phyloP scores from a whole-genome alignment of 495 filamentous ascomycete species.

The Annulohypoxylon nitens region DNA sequence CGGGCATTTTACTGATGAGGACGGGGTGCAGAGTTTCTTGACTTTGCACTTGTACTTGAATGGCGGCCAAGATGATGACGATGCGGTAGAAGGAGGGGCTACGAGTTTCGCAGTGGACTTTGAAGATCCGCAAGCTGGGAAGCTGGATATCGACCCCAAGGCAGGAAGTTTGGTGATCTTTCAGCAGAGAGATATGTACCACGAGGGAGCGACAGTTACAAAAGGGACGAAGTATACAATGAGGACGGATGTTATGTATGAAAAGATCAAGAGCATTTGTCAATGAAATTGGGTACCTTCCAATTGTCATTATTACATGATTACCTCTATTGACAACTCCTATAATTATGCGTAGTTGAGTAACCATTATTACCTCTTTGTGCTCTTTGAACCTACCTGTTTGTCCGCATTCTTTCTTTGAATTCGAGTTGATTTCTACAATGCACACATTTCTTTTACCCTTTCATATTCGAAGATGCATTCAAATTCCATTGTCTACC shows the following conservation, averaged over 20 bases:
- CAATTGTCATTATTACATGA: too few species aligned
- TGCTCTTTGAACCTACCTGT: neutral
- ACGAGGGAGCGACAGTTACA: slow-evolving; percentile 78
- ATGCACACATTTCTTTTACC: slow-evolving; percentile 14
- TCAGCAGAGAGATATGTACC: slow-evolving; percentile 75
- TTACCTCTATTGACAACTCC: neutral
- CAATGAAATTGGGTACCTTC: neutral
- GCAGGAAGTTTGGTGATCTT: slow-evolving; percentile 80
- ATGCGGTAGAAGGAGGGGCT: slow-evolving; percentile 69
- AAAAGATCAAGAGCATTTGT: slow-evolving; percentile 21
- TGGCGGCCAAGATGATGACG: slow-evolving; percentile 17
- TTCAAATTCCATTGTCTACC: slow-evolving; percentile 28
- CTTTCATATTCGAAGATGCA: slow-evolving; percentile 15
- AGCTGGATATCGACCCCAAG: slow-evolving; percentile 74
- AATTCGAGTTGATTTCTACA: neutral
- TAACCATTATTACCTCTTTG: neutral
- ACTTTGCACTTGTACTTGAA: slow-evolving; percentile 90
- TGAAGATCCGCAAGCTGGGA: slow-evolving; percentile 49
- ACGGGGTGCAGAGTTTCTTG: slow-evolving; percentile 71
- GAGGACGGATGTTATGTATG: slow-evolving; percentile 82
- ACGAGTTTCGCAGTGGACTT: slow-evolving; percentile 71
- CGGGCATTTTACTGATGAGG: slow-evolving; percentile 72
- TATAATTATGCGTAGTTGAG: neutral
- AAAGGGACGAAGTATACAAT: slow-evolving; percentile 79
- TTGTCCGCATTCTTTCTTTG: slow-evolving; percentile 1